Base-by-base conservation (phyloP, 805 yeast species). In the Cyberlindnera maclurae region DNA sequence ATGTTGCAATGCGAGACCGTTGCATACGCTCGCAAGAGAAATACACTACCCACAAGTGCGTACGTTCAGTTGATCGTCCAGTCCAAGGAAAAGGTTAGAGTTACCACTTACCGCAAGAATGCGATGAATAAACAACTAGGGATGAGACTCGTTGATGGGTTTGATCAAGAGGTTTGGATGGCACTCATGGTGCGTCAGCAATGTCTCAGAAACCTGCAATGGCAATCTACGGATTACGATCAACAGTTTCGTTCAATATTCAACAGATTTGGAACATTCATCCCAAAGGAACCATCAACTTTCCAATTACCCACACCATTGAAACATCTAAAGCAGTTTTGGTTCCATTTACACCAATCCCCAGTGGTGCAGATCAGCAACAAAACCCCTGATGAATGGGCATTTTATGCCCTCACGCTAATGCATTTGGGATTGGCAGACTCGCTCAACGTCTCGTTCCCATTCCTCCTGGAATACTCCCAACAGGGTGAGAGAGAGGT, bases 331-430 rank as follows among this genome's bases (percentile, higher is more conserved):
- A 97, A 97, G 16, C 96, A 89, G 62, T 90, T 93, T 56, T 79
- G 89, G 59, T 93, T 83, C 67, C 93, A 90, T 60, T 69, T 90
- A 64, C 79, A 96, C 61, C 79, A 96, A 58, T 85, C 96, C 3
- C 97, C 89, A 64, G 86, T 93, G 61, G 68, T 90, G 62, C 89
- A 85, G 58, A 94, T 87, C 33, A 90, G 90, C 71, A 90, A 90
- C 64, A 87, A 86, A 60, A 89, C 97, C 10, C 97, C 97, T 2
- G 98, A 90, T 66, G 98, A 90, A 67, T 86, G 96, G 33, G 95
- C 95, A 27, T 90, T 85, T 62, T 86, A 88, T 64, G 77, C 95
- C 53, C 96, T 88, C 58, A 77, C 86, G 12, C 75, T 90, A 58
- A 71, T 79, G 58, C 77, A 89, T 46, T 94, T 88, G 55, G 95